Conservation (phyloP, 306 rosid genomes). For the Casuarina glauca region DNA sequence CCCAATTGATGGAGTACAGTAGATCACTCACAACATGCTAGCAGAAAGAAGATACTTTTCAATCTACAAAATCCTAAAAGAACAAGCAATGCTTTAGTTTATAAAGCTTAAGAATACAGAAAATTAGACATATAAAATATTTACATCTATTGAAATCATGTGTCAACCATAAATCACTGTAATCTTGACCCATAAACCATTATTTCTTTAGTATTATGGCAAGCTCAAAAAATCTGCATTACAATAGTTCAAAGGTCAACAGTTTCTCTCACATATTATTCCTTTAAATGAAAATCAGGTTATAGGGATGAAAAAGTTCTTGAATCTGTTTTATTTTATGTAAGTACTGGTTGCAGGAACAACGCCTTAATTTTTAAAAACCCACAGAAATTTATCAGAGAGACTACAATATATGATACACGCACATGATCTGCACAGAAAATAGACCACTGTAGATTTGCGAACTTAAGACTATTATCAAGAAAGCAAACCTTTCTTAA, state of each 20-base stretch:
- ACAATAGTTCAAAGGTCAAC: neutral
- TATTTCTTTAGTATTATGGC: neutral
- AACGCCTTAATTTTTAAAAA: neutral
- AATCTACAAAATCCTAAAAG: neutral
- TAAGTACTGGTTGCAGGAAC: neutral
- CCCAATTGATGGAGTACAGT: neutral
- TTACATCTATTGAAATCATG: neutral
- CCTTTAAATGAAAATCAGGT: neutral
- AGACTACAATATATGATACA: conserved; percentile 3
- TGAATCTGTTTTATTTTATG: neutral
- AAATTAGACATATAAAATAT: neutral
- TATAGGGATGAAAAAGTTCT: neutral
- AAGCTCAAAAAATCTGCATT: neutral
- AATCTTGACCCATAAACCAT: neutral
- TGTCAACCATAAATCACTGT: neutral
- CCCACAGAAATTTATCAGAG: neutral
- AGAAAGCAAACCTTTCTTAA: conserved; percentile 65
- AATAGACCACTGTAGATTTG: conserved; percentile 6
- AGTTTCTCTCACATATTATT: neutral
- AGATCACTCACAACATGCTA: neutral
- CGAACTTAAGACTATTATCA: neutral
- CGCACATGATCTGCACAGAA: conserved; percentile 12
- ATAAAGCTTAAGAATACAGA: neutral
- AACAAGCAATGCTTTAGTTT: neutral
- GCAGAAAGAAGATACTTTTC: neutral